A percentile compares a stretch with the other conserved stretches of the same genome.
These are phyloP conservation scores for Kwoniella dejecticola DNA, from an alignment of 768 basidiomycete species.

Conservation along the genomic window DNA sequence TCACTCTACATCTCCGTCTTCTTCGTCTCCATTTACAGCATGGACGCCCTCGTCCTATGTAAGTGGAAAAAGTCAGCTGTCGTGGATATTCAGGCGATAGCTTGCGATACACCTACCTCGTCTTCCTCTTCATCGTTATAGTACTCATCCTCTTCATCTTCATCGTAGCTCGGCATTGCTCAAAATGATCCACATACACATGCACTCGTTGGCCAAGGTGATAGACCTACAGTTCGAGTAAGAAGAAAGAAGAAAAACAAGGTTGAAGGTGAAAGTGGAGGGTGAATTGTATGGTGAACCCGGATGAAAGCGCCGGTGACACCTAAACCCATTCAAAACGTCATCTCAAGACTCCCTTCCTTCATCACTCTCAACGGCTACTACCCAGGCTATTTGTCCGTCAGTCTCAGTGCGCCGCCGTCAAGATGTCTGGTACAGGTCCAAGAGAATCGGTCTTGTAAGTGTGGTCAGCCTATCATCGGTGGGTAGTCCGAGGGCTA, in stretches of 20 bases:
- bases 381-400: too few species aligned
- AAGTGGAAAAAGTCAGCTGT: slow-evolving; percentile 2
- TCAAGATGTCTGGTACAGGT: slow-evolving; percentile 81
- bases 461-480: slow-evolving; percentile 17
- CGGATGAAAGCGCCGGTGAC: background rate
- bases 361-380: background rate
- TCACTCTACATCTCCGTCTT: slow-evolving; percentile 58
- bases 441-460: slow-evolving; percentile 81
- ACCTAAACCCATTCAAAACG: background rate
- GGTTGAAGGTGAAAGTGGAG: slow-evolving; percentile 5
- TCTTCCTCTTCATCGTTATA: slow-evolving; percentile 62
- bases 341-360: background rate
- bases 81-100: background rate
- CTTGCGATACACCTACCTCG: slow-evolving; percentile 62
- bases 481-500: background rate
- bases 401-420: slow-evolving; percentile 15
- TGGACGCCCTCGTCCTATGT: slow-evolving; percentile 60
- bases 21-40: slow-evolving; percentile 60
- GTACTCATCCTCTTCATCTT: slow-evolving; percentile 64
- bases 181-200: slow-evolving; percentile 10
- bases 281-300: background rate
- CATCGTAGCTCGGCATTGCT: slow-evolving; percentile 57
- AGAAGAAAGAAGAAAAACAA: slow-evolving; percentile 8
- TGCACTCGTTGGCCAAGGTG: background rate
- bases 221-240: background rate